Evolutionary conservation across 2,329 filamentous ascomycete species (phyloP).

Genomic region (Fusarium torreyae): DNA sequence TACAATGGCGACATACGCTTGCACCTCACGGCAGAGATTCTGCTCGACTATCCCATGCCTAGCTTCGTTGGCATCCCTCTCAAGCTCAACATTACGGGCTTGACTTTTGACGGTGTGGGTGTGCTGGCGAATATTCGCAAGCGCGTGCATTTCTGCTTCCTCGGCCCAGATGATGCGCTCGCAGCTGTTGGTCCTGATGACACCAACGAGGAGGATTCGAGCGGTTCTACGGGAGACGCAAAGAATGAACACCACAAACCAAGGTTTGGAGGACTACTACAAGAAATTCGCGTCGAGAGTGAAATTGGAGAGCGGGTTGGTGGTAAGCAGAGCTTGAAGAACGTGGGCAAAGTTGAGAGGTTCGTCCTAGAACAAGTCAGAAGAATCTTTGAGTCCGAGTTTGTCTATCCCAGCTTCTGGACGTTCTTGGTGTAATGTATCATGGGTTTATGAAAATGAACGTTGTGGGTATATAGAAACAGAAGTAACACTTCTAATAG

Average conservation of each 20-base stretch:
- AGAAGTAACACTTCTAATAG: constrained; percentile 23
- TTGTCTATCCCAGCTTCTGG: constrained; percentile 99
- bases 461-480: constrained; percentile 45
- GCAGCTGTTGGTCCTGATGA: constrained; percentile 73
- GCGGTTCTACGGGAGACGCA: constrained; percentile 17
- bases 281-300: constrained; percentile 96
- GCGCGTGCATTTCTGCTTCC: constrained; percentile 92
- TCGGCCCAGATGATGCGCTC: constrained; percentile 91
- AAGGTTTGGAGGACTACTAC: constrained; percentile 80
- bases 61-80: constrained; percentile 97
- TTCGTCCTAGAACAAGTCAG: constrained; percentile 97
- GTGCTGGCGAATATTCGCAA: constrained; percentile 93
- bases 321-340: constrained; percentile 95
- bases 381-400: constrained; percentile 97
- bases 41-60: constrained; percentile 98
- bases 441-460: constrained; percentile 17
- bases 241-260: constrained; percentile 51
- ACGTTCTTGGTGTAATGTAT: constrained; percentile 84
- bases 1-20: constrained; percentile 91
- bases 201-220: constrained; percentile 40
- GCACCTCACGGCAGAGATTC: constrained; percentile 92
- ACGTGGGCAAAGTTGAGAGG: constrained; percentile 97
- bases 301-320: constrained; percentile 95
- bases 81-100: constrained; percentile 92
- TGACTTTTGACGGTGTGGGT: constrained; percentile 95